Evolutionary conservation across 176 grass and related monocot species (phyloP), one percentile per base, ranked within the genome.

Genomic region (Thinopyrum elongatum): DNA sequence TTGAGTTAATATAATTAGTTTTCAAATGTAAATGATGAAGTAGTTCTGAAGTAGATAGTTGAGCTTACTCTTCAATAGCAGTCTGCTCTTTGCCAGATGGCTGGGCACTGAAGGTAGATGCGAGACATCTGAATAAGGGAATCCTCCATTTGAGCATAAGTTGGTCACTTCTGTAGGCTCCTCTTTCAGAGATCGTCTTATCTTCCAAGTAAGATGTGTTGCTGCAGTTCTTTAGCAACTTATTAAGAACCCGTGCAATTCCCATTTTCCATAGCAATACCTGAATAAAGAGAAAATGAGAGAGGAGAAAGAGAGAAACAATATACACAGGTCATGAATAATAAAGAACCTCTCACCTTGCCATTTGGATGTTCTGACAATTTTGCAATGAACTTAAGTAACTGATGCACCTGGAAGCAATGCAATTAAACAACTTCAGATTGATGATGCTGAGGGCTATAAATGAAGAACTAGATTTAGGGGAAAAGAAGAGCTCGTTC

Each of bases 341-440:
- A 36, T 39, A 41, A 19, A 85, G 39, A 80, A 53, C 5, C 78
- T 70, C 49, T 89, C 78, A 99, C 97, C 97, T 92, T 96, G 84
- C 90, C 90, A 82, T 88, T 88, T 58, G 93, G 97, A 83, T 99
- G 97, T 53, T 99, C 94, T 59, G 93, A 91, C 75, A 96, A 82
- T 55, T 86, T 90, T 76, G 90, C 69, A 88, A 95, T 64, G 87
- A 99, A 99, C 47, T 94, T 77, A 77, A 99, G 97, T 61, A 99
- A 86, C 85, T 92, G 97, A 90, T 85, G 88, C 76, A 96, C 90
- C 97, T 99, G 84, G 23, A 92, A 68, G 87, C 26, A 84, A 83
- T 38, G 38, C 34, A 83, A 83, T 79, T 49, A 79, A 89, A 19
- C 31, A 89, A 73, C 17, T 81, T 90, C 38, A 90, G 62, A 49